Evolutionary conservation across 306 rosid species (phyloP), one percentile per base, ranked within the genome.

Genomic region (Urtica urens): DNA sequence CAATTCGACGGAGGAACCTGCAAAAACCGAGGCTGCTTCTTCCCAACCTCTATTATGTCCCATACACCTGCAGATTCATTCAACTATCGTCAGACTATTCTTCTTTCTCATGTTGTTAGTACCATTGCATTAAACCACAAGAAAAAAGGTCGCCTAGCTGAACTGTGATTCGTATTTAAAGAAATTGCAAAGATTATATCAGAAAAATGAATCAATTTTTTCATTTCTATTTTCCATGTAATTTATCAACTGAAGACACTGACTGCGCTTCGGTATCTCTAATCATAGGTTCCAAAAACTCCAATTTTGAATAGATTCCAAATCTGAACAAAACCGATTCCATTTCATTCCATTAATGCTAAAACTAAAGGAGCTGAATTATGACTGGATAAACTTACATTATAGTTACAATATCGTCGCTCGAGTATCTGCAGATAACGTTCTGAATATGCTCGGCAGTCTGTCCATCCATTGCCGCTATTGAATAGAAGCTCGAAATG

Each of bases 381-480:
- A 44, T 14, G 29, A 57, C n/a, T n/a, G 38, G 34, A 31, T 49
- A 38, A 69, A 66, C 95, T 81, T 73, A 88, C 95, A 88, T 88
- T 61, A 84, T 54, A 3, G 95, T 88, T 55, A 74, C 53, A 47
- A 84, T 74, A 59, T 84, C 93, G 66, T 84, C 83, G 69, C 64
- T 72, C 47, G 97, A 72, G 69, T 79, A 78, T 65, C 27, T 72
- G 69, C 86, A 74, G 60, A 90, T 79, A 66, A 72, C 60, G 47
- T 69, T 77, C 46, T 79, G 97, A 59, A 90, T 88, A 67, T 90
- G 97, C 69, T 78, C 90, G 6, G 97, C 97, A 2, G 97, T 90
- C 72, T 90, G 97, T n/a, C 97, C 97, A 60, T 90, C 97, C 97
- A 90, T 90, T 46, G 87, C 97, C 2, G 97, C 95, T 59, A 90